A percentile compares a stretch with the other conserved stretches of the same genome.
Evolutionary conservation across 768 basidiomycete genomes (phyloP).

Genomic region (Trametes cinnabarina): DNA sequence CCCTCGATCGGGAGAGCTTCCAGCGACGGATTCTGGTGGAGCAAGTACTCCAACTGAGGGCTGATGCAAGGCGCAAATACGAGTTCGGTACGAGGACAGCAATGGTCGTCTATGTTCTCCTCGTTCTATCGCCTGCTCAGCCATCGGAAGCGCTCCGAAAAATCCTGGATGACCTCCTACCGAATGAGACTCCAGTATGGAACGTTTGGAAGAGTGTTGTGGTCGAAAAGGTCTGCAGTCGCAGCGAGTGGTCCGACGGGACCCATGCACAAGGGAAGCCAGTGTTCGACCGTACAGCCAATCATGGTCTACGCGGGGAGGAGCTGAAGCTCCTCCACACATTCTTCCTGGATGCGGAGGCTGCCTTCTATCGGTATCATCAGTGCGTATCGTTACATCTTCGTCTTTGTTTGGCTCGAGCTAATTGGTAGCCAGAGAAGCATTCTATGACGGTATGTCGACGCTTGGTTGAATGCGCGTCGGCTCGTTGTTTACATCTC

Average conservation of each 20-base stretch:
- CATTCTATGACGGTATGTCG: neutral
- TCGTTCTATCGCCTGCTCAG: conserved; percentile 2
- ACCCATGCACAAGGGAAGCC: neutral
- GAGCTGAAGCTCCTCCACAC: neutral
- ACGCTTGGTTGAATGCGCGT: neutral
- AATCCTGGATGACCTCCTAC: conserved; percentile 1
- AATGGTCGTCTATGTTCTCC: conserved; percentile 7
- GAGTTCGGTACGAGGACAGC: conserved; percentile 4
- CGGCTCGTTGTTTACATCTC: no score
- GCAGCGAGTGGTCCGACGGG: neutral
- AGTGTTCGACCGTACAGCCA: neutral
- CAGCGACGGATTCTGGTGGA: conserved; percentile 11
- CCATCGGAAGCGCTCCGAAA: neutral
- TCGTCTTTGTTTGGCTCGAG: no score
- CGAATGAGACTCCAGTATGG: conserved; percentile 6
- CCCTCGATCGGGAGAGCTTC: conserved; percentile 11
- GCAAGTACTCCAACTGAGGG: neutral
- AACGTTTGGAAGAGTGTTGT: neutral
- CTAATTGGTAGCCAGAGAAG: no score
- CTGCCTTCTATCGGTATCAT: neutral
- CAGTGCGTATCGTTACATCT: neutral
- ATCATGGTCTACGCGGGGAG: neutral
- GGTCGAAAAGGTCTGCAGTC: neutral
- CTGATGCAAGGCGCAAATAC: neutral
- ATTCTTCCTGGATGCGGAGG: neutral